Conservation (phyloP, 352 stramenopile genomes). For the Globisporangium perplexum region DNA sequence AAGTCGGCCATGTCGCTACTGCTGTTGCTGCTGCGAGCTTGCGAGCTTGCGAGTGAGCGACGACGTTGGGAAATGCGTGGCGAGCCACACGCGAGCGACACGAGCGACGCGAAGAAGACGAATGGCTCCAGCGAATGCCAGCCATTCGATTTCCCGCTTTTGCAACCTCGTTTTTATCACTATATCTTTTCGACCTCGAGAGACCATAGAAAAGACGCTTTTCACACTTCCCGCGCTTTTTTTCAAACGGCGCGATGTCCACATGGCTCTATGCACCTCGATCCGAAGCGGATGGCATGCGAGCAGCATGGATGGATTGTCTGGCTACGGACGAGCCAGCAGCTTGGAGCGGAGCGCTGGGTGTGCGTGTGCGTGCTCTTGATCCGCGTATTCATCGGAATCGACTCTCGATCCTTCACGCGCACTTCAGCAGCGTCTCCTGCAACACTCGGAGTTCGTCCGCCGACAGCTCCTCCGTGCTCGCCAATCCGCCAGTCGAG, state of each 20-base stretch:
- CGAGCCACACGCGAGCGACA: not conserved
- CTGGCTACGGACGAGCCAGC: constrained; percentile 1
- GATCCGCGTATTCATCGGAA: no score
- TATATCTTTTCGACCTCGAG: not conserved
- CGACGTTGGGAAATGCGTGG: constrained; percentile 13
- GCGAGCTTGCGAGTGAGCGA: not conserved
- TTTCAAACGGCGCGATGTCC: no score
- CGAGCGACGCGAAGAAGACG: not conserved
- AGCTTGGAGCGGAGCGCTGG: no score
- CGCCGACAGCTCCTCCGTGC: constrained; percentile 14
- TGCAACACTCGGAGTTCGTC: constrained; percentile 23
- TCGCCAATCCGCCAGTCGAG: not conserved
- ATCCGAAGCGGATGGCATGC: no score
- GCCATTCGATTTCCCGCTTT: not conserved
- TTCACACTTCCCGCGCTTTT: not conserved
- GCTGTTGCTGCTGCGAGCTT: not conserved
- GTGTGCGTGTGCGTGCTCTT: no score
- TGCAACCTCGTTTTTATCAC: not conserved
- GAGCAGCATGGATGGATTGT: no score
- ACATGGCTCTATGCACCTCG: no score
- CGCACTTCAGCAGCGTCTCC: constrained; percentile 17
- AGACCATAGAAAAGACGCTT: not conserved
- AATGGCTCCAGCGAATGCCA: not conserved
- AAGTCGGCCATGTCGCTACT: constrained; percentile 63
- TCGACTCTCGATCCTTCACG: not conserved